Conservation (phyloP, 2,329 filamentous ascomycete genomes). For the Fusarium chlamydosporum region DNA sequence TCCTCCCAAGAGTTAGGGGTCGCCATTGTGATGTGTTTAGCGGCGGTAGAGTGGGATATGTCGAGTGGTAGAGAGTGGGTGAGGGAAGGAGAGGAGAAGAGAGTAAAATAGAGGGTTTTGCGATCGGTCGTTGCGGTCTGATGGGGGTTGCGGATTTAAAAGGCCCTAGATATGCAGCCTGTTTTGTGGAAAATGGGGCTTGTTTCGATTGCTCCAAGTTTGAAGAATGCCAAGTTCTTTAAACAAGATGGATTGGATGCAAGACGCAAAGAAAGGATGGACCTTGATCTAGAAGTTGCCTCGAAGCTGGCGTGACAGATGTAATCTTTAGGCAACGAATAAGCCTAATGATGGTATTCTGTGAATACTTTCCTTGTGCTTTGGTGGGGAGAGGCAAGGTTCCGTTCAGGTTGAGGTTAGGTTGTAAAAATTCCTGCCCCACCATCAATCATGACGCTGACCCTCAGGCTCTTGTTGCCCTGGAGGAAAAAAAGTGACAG, state of each 20-base stretch:
- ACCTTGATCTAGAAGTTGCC: constrained; percentile 7
- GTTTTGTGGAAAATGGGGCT: constrained; percentile 38
- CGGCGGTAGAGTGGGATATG: constrained; percentile 16
- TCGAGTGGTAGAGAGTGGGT: constrained; percentile 25
- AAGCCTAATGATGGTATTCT: constrained; percentile 47
- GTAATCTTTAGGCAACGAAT: constrained; percentile 47
- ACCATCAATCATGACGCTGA: constrained; percentile 55
- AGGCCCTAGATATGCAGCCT: constrained; percentile 44
- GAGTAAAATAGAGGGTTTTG: constrained; percentile 34
- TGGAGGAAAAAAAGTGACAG: constrained; percentile 24
- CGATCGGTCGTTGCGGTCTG: constrained; percentile 44
- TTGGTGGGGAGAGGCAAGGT: constrained; percentile 48
- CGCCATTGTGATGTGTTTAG: constrained; percentile 72
- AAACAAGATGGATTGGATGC: constrained; percentile 2
- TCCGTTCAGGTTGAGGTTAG: constrained; percentile 33
- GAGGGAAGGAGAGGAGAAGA: constrained; percentile 18
- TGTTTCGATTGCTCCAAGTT: constrained; percentile 16
- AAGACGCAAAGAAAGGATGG: constrained; percentile 9
- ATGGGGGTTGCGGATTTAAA: constrained; percentile 47
- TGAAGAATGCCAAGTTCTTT: constrained; percentile 17
- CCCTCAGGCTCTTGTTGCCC: constrained; percentile 3
- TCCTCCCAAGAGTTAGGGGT: constrained; percentile 97
- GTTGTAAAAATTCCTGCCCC: constrained; percentile 60
- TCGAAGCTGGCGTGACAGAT: constrained; percentile 12
- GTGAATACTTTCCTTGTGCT: constrained; percentile 37